Conservation (phyloP, 2,329 filamentous ascomycete species). For the Hypoxylon sp. region DNA sequence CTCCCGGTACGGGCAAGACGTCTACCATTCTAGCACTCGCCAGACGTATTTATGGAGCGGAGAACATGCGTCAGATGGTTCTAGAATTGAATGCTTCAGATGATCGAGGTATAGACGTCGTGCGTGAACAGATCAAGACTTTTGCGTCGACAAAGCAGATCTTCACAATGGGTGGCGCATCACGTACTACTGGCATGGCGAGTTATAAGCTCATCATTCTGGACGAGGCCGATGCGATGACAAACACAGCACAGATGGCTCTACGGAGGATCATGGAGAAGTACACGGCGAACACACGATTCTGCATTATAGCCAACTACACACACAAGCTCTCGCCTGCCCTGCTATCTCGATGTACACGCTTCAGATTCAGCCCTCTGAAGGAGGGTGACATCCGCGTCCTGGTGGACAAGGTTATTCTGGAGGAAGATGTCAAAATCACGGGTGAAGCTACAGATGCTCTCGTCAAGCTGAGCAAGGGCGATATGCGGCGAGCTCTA, state of each 20-base stretch:
- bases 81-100: conserved; percentile 97
- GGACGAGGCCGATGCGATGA: conserved; percentile 99
- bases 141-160: conserved; percentile 99
- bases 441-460: conserved; percentile 83
- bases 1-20: conserved; percentile 96
- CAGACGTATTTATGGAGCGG: conserved; percentile 88
- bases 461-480: conserved; percentile 88
- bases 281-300: conserved; percentile 96
- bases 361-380: conserved; percentile 94
- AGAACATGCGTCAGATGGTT: conserved; percentile 98
- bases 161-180: conserved; percentile 74
- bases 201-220: conserved; percentile 96
- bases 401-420: conserved; percentile 89
- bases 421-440: conserved; percentile 88
- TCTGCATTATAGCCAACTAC: conserved; percentile 99
- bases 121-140: conserved; percentile 99
- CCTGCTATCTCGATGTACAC: conserved; percentile 89
- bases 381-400: conserved; percentile 88
- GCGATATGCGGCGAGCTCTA: conserved; percentile 93
- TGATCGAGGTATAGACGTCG: conserved; percentile 96
- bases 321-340: conserved; percentile 97
- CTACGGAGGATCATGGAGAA: conserved; percentile 98
- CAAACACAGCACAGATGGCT: conserved; percentile 98
- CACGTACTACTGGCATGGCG: conserved; percentile 66
- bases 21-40: conserved; percentile 95